Conservation (phyloP, 2,329 filamentous ascomycete genomes). For the Penicillium sp. region DNA sequence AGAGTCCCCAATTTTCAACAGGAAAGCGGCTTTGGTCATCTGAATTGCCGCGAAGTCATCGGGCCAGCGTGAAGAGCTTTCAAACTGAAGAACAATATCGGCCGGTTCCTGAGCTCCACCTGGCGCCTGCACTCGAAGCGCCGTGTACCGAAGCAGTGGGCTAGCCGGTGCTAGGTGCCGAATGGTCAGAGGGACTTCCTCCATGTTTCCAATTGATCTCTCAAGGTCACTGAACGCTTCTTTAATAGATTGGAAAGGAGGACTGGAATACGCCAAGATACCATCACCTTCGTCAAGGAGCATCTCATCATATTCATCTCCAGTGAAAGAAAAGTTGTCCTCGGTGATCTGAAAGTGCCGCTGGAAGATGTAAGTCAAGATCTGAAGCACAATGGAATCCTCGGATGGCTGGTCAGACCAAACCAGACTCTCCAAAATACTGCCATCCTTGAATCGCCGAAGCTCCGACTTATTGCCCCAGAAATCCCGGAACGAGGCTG, state of each 20-base stretch:
- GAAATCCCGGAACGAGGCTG: conserved; percentile 79
- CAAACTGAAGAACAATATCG: conserved; percentile 84
- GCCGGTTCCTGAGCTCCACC: conserved; percentile 53
- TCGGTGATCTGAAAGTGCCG: conserved; percentile 66
- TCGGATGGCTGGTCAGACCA: conserved; percentile 69
- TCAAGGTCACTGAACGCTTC: conserved; percentile 73
- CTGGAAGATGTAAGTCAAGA: conserved; percentile 69
- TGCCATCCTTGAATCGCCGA: conserved; percentile 91
- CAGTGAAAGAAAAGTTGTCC: conserved; percentile 55
- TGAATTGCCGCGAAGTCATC: conserved; percentile 90
- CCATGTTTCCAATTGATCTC: conserved; percentile 71
- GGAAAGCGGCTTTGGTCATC: conserved; percentile 87
- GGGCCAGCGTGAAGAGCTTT: conserved; percentile 90
- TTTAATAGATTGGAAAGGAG: conserved; percentile 66
- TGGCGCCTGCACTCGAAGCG: conserved; percentile 31
- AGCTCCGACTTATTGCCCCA: conserved; percentile 95
- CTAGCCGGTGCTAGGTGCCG: conserved; percentile 75
- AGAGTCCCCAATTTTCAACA: conserved; percentile 70
- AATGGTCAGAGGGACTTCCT: conserved; percentile 84
- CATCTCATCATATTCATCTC: conserved; percentile 50
- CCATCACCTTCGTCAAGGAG: conserved; percentile 33
- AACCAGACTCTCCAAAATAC: conserved; percentile 86
- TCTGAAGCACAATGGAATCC: conserved; percentile 72
- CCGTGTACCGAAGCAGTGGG: conserved; percentile 72
- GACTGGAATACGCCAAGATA: conserved; percentile 44